A percentile compares a stretch with the other conserved stretches of the same genome.
Evolutionary conservation across 1,284 basidiomycete species (phyloP).

Genomic region (Clitocybe nebularis): DNA sequence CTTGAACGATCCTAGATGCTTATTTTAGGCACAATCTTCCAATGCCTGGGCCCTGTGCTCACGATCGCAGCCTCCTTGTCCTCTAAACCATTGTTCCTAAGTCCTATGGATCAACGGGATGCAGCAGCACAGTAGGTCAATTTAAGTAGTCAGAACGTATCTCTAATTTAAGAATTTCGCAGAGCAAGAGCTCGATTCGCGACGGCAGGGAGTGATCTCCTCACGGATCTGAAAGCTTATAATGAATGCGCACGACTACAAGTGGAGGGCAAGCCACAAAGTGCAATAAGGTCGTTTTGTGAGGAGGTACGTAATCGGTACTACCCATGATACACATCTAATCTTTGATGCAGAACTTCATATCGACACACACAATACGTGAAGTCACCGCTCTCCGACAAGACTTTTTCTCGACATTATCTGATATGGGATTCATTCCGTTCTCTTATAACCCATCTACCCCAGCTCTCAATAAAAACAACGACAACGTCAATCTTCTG

Average conservation of each 20-base stretch:
- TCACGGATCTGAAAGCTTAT: conserved; percentile 81
- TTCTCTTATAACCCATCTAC: conserved; percentile 39
- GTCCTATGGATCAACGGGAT: conserved; percentile 79
- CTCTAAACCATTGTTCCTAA: conserved; percentile 83
- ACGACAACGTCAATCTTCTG: conserved; percentile 65
- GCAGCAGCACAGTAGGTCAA: conserved; percentile 62
- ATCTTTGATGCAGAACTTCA: conserved; percentile 63
- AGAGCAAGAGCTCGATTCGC: conserved; percentile 72
- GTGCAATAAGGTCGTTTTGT: conserved; percentile 63
- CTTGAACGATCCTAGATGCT: conserved; percentile 58
- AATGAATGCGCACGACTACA: conserved; percentile 59
- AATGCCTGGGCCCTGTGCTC: conserved; percentile 73
- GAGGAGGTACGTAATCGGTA: conserved; percentile 54
- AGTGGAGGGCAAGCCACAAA: conserved; percentile 42
- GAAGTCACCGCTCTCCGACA: conserved; percentile 78
- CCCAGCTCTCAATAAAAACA: conserved; percentile 55
- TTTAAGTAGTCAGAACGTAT: neutral
- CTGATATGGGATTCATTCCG: conserved; percentile 71
- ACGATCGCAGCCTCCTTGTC: conserved; percentile 83
- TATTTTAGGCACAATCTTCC: conserved; percentile 78
- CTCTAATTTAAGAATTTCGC: conserved; percentile 8
- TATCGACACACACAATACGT: conserved; percentile 71
- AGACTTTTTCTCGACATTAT: conserved; percentile 75
- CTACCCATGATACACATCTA: conserved; percentile 1
- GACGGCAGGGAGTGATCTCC: conserved; percentile 77